Conservation (phyloP, 192 early-diverging fungal species). For the Linnemannia exigua region DNA sequence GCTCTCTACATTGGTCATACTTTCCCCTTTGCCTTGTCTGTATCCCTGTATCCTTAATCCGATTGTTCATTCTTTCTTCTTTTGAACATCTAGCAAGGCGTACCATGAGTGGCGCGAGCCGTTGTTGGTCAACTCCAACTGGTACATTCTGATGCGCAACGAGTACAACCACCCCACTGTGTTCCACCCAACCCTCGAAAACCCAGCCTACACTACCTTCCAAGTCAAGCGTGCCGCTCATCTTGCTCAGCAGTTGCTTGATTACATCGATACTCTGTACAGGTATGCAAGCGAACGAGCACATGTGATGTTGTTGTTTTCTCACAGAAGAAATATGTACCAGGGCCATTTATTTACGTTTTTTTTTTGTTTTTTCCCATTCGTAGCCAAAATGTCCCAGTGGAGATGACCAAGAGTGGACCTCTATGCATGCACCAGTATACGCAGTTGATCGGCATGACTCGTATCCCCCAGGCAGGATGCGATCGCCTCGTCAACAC, state of each 20-base stretch:
- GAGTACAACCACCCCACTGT: conserved; percentile 69
- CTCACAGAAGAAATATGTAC: neutral
- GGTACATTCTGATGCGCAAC: conserved; percentile 81
- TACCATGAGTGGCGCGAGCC: conserved; percentile 88
- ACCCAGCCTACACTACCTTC: conserved; percentile 75
- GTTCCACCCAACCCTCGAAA: conserved; percentile 43
- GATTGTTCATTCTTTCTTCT: neutral
- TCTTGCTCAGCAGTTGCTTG: conserved; percentile 71
- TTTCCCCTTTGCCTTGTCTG: conserved; percentile 1
- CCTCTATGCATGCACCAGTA: conserved; percentile 93
- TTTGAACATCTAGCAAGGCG: conserved; percentile 58
- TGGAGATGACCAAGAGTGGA: conserved; percentile 76
- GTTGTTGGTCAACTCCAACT: conserved; percentile 90
- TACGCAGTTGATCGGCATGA: conserved; percentile 80
- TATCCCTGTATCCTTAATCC: neutral
- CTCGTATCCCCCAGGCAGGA: conserved; percentile 82
- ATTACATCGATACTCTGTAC: conserved; percentile 83
- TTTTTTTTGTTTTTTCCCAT: neutral
- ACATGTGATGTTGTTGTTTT: neutral
- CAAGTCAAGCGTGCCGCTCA: conserved; percentile 88
- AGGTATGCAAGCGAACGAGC: conserved; percentile 50
- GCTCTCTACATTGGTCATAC: neutral
- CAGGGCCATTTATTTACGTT: neutral
- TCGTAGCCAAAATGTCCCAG: conserved; percentile 64
- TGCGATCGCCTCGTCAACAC: conserved; percentile 78